These are phyloP conservation scores for Fennellomyces sp. DNA, from an alignment of 371 early-diverging fungal genomes.

Conservation along the genomic window DNA sequence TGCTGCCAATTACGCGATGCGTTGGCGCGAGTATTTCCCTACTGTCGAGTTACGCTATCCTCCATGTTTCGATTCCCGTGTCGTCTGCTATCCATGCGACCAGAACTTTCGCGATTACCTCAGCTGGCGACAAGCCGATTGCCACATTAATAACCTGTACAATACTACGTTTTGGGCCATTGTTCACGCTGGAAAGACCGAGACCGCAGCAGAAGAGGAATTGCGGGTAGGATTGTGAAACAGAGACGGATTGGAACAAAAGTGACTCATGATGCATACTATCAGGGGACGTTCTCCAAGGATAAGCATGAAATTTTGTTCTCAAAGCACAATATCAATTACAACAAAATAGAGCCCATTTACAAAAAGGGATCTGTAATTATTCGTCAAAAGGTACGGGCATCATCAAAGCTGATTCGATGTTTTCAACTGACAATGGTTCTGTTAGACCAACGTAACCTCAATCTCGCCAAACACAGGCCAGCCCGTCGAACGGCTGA, in stretches of 20 bases:
- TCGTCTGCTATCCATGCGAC: slow-evolving; percentile 85
- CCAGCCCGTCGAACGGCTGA: slow-evolving; percentile 31
- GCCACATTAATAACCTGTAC: slow-evolving; percentile 89
- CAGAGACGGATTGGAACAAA: neutral
- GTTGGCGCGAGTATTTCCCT: slow-evolving; percentile 81
- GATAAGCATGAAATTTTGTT: slow-evolving; percentile 93
- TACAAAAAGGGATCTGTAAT: slow-evolving; percentile 88
- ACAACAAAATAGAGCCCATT: slow-evolving; percentile 79
- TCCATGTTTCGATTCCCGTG: slow-evolving; percentile 92
- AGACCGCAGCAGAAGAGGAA: slow-evolving; percentile 68
- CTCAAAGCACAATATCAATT: slow-evolving; percentile 83
- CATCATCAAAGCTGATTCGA: no score
- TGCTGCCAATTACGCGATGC: slow-evolving; percentile 82
- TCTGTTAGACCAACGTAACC: slow-evolving; percentile 35
- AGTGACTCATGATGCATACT: neutral
- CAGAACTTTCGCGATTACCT: slow-evolving; percentile 88
- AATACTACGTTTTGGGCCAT: slow-evolving; percentile 95
- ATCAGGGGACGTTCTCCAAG: slow-evolving; percentile 76
- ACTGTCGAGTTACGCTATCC: slow-evolving; percentile 69
- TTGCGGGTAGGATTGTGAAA: slow-evolving; percentile 54
- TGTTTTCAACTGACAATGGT: neutral
- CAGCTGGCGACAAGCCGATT: slow-evolving; percentile 95
- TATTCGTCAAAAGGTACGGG: slow-evolving; percentile 57
- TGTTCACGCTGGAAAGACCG: slow-evolving; percentile 72
- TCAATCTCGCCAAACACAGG: slow-evolving; percentile 39